Conservation (phyloP, 176 grass and related monocot species). For the Oryza rufipogon region DNA sequence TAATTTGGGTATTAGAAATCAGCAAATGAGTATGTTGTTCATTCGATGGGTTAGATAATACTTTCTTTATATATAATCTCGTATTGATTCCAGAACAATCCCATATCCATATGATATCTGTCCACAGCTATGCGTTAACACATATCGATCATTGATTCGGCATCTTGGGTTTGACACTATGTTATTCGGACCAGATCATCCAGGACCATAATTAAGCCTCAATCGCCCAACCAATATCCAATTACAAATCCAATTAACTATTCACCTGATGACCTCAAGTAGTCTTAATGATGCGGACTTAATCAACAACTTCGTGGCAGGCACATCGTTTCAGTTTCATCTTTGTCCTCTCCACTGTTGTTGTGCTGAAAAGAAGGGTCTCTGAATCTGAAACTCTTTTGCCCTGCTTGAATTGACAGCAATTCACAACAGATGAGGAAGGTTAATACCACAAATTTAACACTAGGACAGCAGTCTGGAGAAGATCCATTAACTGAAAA, state of each 20-base stretch:
- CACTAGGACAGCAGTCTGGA: neutral
- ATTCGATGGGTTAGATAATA: neutral
- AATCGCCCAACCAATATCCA: neutral
- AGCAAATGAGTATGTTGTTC: neutral
- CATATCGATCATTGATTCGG: neutral
- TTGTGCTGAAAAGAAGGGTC: neutral
- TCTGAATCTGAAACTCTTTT: neutral
- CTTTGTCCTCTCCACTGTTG: neutral
- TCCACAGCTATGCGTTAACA: neutral
- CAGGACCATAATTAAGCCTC: neutral
- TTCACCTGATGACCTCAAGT: neutral
- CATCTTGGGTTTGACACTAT: neutral
- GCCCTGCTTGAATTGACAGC: no score
- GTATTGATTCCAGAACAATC: neutral
- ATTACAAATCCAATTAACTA: neutral
- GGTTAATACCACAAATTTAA: no score
- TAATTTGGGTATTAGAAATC: neutral
- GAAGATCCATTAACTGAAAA: neutral
- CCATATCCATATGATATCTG: neutral
- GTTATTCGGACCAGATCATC: neutral
- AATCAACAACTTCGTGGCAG: neutral
- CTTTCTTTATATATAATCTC: neutral
- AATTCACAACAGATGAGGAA: no score
- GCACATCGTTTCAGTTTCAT: conserved; percentile 7
- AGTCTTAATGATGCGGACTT: neutral